Evolutionary conservation across 31 red algal species (phyloP).

Genomic region (Asparagopsis taxiformis): DNA sequence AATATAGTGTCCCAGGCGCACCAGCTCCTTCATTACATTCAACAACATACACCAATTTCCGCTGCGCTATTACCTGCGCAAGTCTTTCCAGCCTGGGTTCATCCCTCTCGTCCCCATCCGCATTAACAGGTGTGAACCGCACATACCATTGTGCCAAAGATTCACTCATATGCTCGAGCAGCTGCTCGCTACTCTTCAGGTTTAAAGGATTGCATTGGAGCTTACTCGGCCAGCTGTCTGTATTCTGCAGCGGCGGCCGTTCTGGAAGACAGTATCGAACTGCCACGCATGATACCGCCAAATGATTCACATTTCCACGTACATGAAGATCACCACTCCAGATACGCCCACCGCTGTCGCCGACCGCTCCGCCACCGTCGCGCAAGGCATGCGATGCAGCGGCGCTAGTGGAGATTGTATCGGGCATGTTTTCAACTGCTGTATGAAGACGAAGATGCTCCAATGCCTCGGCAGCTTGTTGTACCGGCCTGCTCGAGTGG

Average conservation of each 20-base stretch:
- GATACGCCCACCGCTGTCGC: slow-evolving; percentile 3
- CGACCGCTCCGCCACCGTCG: no score
- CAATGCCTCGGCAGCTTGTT: no score
- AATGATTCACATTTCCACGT: slow-evolving; percentile 19
- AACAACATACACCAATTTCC: slow-evolving; percentile 44
- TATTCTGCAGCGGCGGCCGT: slow-evolving; percentile 17
- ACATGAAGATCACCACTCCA: slow-evolving; percentile 40
- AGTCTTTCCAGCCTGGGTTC: slow-evolving; percentile 23
- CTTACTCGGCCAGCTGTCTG: slow-evolving; percentile 37
- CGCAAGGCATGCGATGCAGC: no score
- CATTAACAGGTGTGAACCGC: slow-evolving; percentile 37
- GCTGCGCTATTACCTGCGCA: slow-evolving; percentile 44
- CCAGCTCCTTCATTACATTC: slow-evolving; percentile 44
- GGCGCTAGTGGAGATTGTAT: no score
- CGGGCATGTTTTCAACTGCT: no score
- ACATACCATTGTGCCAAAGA: slow-evolving; percentile 59
- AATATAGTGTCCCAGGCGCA: slow-evolving; percentile 37
- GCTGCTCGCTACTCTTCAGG: slow-evolving; percentile 17
- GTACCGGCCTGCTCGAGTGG: no score
- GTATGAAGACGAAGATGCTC: no score
- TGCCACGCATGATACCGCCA: slow-evolving; percentile 35
- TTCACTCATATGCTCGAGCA: slow-evolving; percentile 18
- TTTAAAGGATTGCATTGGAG: slow-evolving; percentile 41
- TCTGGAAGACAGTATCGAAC: background rate
- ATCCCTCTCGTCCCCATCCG: slow-evolving; percentile 10